These are phyloP conservation scores for Coccomyxa subellipsoidea DNA, from an alignment of 163 green algal species.

Conservation along the genomic window DNA sequence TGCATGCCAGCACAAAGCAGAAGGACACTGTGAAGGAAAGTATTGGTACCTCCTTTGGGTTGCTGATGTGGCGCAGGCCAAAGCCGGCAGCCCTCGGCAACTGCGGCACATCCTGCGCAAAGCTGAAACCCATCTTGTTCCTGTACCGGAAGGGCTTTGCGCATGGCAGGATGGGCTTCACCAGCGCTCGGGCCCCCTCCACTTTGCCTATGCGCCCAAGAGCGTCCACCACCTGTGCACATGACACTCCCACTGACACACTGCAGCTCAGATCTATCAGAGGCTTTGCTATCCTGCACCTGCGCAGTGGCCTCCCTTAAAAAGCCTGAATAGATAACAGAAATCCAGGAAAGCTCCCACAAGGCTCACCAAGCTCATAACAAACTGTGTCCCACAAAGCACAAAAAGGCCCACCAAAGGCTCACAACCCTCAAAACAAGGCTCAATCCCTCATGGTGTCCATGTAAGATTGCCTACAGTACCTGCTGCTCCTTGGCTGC, in stretches of 20 bases:
- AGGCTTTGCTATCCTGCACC: background rate
- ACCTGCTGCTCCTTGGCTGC: conserved; percentile 56
- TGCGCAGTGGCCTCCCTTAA: too few relatives aligned
- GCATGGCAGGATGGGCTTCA: conserved; percentile 40
- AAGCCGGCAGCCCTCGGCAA: background rate
- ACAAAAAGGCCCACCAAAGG: too few relatives aligned
- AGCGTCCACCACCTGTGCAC: conserved; percentile 37
- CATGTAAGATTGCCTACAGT: background rate
- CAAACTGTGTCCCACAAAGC: too few relatives aligned
- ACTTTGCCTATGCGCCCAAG: conserved; percentile 48
- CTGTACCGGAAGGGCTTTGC: conserved; percentile 52
- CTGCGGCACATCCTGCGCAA: background rate
- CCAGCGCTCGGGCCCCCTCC: conserved; percentile 17
- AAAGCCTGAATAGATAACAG: too few relatives aligned
- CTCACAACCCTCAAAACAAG: too few relatives aligned
- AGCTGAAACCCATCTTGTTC: conserved; percentile 68
- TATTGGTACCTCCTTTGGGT: background rate
- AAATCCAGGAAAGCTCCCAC: too few relatives aligned
- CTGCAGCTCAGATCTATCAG: background rate
- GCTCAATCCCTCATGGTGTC: too few relatives aligned
- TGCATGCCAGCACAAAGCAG: too few relatives aligned
- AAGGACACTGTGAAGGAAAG: too few relatives aligned
- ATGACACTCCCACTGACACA: background rate
- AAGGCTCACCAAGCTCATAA: too few relatives aligned
- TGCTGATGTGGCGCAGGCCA: background rate